Base-by-base conservation (phyloP, 208 protist species). In the Herpetomonas muscarum region DNA sequence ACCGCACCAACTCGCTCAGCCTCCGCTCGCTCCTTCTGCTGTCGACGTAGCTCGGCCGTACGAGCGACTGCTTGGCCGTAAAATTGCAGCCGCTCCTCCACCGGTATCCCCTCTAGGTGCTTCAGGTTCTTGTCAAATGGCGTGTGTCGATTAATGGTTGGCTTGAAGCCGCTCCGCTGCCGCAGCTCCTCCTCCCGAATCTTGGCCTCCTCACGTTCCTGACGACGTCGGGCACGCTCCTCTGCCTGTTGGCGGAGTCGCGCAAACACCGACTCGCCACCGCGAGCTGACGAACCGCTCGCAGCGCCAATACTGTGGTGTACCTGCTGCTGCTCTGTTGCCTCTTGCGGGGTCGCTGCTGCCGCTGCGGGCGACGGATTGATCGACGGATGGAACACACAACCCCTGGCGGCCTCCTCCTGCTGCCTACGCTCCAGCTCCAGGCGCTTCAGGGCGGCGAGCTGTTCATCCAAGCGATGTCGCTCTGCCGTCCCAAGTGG, bases 81-180 rank as follows among this genome's bases (percentile, higher is more conserved):
- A 60, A 87, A 71, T 1, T 90, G 70, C 4, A 93, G 67, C 12
- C 87, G 74, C 36, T 87, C 81, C 51, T 89, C 82, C 17, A 93
- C 87, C 4, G 80, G 73, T 19, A 81, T 51, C n/a, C 57, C 55
- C 25, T 72, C 32, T 1, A 56, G 47, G 30, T 65, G 55, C 19
- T 49, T 32, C 6, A 70, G 36, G 39, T 31, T 21, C 28, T 67
- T 36, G 1, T 26, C 52, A 10, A 67, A 19, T 2, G 68, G 55
- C 0, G 56, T 55, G 15, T 28, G 21, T 9, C 24, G 46, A 56
- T 92, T 87, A 19, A 93, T 79, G 2, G 49, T 55, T 1, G 87
- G 87, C 19, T 67, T 56, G 63, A 93, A 93, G 1, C 73, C 63
- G 13, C 61, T 34, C 2, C 53, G 70, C 13, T 76, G 56, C 17